Percentiles rank a stretch among this genome's conserved stretches.
Conservation (phyloP, 495 filamentous ascomycete species). For the Neurospora sp. region DNA sequence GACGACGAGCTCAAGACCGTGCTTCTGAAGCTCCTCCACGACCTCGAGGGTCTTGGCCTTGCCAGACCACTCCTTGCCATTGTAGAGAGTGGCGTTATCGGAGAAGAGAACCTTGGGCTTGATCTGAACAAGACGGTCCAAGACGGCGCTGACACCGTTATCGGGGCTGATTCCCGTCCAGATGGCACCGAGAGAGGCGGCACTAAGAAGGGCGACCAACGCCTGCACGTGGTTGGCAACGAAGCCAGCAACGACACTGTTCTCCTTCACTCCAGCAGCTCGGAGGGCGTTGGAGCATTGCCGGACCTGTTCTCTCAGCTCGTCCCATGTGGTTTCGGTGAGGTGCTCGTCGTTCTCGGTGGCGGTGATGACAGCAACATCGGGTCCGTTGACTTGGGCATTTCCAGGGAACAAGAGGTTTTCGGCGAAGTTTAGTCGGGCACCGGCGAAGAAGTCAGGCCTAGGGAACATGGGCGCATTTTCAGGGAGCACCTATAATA, state of each 20-base stretch:
- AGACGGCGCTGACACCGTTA: constrained; percentile 58
- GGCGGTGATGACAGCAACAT: constrained; percentile 61
- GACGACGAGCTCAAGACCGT: constrained; percentile 53
- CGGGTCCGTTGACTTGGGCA: constrained; percentile 36
- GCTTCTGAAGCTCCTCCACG: constrained; percentile 47
- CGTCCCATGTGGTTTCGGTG: constrained; percentile 61
- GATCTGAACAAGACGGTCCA: constrained; percentile 77
- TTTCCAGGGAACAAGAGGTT: constrained; percentile 73
- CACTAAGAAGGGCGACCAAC: constrained; percentile 76
- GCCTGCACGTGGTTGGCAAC: constrained; percentile 80
- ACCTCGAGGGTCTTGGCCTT: constrained; percentile 65
- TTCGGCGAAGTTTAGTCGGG: constrained; percentile 80
- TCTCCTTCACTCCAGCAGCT: constrained; percentile 52
- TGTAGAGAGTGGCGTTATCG: constrained; percentile 81
- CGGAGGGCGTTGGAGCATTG: constrained; percentile 61
- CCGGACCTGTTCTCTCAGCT: constrained; percentile 68
- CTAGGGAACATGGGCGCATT: constrained; percentile 68
- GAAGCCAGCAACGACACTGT: constrained; percentile 70
- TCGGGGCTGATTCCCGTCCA: constrained; percentile 88
- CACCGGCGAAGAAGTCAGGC: constrained; percentile 71
- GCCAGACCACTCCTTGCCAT: constrained; percentile 70
- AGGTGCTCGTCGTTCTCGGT: constrained; percentile 57
- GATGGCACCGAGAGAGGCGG: constrained; percentile 70
- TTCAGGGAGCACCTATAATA: constrained; percentile 54
- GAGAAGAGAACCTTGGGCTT: constrained; percentile 71